A percentile compares a stretch with the other conserved stretches of the same genome.
Evolutionary conservation across 768 basidiomycete species (phyloP).

Genomic region (Termitomyces sp.): DNA sequence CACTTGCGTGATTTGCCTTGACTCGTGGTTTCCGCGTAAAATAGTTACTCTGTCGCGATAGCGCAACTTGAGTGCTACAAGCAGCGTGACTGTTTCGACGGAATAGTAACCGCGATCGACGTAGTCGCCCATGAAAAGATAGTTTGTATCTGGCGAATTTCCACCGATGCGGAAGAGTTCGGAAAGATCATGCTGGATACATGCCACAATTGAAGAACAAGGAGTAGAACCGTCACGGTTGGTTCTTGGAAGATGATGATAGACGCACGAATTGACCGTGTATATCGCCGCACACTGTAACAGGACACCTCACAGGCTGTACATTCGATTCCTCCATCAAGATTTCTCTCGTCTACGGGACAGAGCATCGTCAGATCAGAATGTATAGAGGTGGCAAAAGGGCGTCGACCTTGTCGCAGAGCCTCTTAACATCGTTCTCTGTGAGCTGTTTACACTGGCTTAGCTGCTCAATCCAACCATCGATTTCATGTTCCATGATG

Average conservation of each 20-base stretch:
- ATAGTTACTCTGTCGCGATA: constrained; percentile 99
- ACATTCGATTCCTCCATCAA: constrained; percentile 99
- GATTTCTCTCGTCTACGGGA: constrained; percentile 85
- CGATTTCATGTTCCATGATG: constrained; percentile 73
- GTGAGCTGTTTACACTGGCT: constrained; percentile 96
- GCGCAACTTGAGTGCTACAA: constrained; percentile 95
- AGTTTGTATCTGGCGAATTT: constrained; percentile 98
- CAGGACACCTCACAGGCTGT: constrained; percentile 96
- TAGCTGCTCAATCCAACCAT: constrained; percentile 95
- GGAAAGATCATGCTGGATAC: constrained; percentile 89
- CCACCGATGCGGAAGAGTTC: constrained; percentile 99
- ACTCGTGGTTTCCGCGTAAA: constrained; percentile 97
- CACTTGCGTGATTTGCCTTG: constrained; percentile 98
- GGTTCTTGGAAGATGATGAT: constrained; percentile 13
- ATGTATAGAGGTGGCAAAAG: constrained; percentile 8
- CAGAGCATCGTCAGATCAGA: constrained; percentile 18
- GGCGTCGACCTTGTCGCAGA: constrained; percentile 90
- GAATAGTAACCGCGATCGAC: constrained; percentile 99
- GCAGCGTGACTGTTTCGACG: constrained; percentile 95
- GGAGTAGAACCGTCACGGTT: constrained; percentile 9
- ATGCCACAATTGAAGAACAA: constrained; percentile 7
- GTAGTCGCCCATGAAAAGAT: constrained; percentile 99
- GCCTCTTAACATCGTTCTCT: constrained; percentile 92
- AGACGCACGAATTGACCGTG: constrained; percentile 98
- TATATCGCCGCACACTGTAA: constrained; percentile 99